Evolutionary conservation across 306 rosid species (phyloP).

Genomic region (Lathyrus aphaca): DNA sequence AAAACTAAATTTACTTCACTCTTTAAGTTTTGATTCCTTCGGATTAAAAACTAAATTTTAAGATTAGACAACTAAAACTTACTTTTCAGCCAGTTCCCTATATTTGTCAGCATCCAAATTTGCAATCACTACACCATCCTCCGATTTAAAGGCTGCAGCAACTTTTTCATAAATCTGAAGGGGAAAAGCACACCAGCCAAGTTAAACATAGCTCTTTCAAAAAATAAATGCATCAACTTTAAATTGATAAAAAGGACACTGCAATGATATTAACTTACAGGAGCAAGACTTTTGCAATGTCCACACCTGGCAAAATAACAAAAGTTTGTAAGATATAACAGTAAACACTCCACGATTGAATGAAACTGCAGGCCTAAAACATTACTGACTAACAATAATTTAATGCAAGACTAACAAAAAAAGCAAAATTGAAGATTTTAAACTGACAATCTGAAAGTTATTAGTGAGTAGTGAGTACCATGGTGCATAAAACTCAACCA

Average conservation of each 20-base stretch:
- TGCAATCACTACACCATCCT: constrained; percentile 74
- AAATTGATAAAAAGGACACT: constrained; percentile 27
- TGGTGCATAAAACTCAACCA: constrained; percentile 99
- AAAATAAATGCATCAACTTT: constrained; percentile 20
- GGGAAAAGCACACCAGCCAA: constrained; percentile 30
- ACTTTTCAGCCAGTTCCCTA: constrained; percentile 90
- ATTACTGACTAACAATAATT: neutral
- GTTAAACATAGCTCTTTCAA: constrained; percentile 23
- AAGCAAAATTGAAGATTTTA: neutral
- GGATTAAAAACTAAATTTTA: constrained; percentile 10
- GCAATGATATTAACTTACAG: constrained; percentile 58
- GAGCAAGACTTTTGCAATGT: constrained; percentile 96
- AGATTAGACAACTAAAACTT: constrained; percentile 45
- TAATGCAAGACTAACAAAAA: constrained; percentile 13
- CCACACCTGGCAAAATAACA: constrained; percentile 73
- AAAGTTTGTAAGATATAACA: constrained; percentile 34
- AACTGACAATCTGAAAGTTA: constrained; percentile 1
- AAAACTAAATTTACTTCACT: constrained; percentile 14
- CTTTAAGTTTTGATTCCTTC: constrained; percentile 9
- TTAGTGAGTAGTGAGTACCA: constrained; percentile 64
- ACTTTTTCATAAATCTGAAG: constrained; percentile 79
- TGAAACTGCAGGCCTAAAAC: neutral
- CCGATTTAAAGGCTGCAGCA: constrained; percentile 79
- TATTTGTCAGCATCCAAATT: constrained; percentile 90
- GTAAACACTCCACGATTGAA: neutral